Percentiles rank a stretch among this genome's conserved stretches.
phyloP scores from a whole-genome alignment of 2,329 filamentous ascomycete species.

The Rutstroemia sp. region DNA sequence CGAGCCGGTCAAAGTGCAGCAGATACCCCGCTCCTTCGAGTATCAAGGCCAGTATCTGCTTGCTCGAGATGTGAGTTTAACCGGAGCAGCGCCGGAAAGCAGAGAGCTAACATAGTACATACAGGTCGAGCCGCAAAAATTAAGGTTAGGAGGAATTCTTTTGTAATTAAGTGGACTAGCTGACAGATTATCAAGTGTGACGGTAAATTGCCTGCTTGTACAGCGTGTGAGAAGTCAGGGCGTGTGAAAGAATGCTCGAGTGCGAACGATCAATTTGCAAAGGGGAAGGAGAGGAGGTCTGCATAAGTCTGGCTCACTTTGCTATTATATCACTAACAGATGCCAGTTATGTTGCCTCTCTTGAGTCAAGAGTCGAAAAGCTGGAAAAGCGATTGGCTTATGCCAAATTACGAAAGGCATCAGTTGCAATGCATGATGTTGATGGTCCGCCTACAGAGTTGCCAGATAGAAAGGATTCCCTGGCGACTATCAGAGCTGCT shows the following conservation, averaged over 20 bases:
- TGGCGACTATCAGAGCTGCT: slow-evolving; percentile 53
- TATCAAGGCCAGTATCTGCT: slow-evolving; percentile 72
- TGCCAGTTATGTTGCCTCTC: slow-evolving; percentile 73
- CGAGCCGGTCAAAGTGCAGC: slow-evolving; percentile 19
- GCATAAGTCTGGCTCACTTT: slow-evolving; percentile 12
- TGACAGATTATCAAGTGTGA: slow-evolving; percentile 56
- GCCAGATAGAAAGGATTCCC: slow-evolving; percentile 55
- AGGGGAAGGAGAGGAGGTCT: slow-evolving; percentile 86
- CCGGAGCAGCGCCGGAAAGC: neutral
- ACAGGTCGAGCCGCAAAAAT: slow-evolving; percentile 81
- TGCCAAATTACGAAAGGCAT: slow-evolving; percentile 63
- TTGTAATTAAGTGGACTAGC: slow-evolving; percentile 4
- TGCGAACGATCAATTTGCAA: slow-evolving; percentile 90
- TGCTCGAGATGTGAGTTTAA: slow-evolving; percentile 61
- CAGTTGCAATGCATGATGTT: slow-evolving; percentile 57
- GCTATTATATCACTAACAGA: slow-evolving; percentile 14
- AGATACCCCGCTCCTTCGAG: slow-evolving; percentile 53
- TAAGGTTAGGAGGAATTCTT: slow-evolving; percentile 47
- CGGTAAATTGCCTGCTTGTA: slow-evolving; percentile 90
- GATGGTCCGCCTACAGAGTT: slow-evolving; percentile 37
- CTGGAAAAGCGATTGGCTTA: slow-evolving; percentile 71
- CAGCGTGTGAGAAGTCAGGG: slow-evolving; percentile 87
- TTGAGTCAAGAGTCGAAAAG: slow-evolving; percentile 87
- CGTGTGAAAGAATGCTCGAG: slow-evolving; percentile 83
- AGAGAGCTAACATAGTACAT: slow-evolving; percentile 22